These are phyloP conservation scores for Corchorus olitorius DNA, from an alignment of 345 rosid species.

Conservation along the genomic window DNA sequence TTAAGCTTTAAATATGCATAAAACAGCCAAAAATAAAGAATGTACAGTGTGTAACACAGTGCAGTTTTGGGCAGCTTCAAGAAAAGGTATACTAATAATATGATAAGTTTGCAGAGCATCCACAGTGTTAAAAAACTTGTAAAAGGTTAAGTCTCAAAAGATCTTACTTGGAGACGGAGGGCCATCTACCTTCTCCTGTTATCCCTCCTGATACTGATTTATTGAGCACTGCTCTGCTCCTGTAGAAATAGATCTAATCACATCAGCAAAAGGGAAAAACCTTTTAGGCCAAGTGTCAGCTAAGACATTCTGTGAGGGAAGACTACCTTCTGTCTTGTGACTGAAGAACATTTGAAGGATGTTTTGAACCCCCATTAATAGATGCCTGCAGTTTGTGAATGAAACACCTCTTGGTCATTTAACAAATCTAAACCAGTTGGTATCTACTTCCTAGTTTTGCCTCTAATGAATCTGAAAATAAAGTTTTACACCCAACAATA, in stretches of 20 bases:
- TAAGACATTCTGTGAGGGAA: neutral
- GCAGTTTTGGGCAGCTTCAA: neutral
- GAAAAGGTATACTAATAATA: neutral
- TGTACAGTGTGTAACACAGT: neutral
- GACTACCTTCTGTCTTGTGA: slow-evolving; percentile 58
- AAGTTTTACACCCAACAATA: neutral
- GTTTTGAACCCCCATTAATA: slow-evolving; percentile 37
- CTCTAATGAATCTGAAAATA: neutral
- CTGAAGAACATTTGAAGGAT: slow-evolving; percentile 38
- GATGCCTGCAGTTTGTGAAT: slow-evolving; percentile 48
- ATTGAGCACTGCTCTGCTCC: slow-evolving; percentile 9
- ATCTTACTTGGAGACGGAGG: slow-evolving; percentile 7
- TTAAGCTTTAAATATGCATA: neutral
- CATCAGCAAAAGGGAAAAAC: neutral
- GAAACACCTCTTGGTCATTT: slow-evolving; percentile 10
- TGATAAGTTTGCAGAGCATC: neutral
- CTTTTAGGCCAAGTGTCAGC: neutral
- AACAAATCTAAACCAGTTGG: neutral
- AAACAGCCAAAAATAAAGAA: neutral
- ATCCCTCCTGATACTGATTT: slow-evolving; percentile 13
- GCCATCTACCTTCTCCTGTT: slow-evolving; percentile 16
- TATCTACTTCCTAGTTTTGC: neutral
- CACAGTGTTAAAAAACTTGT: neutral
- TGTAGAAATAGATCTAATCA: neutral
- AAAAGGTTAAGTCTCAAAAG: neutral